phyloP scores from a whole-genome alignment of 2,329 filamentous ascomycete genomes.

The Colletotrichum sp. region DNA sequence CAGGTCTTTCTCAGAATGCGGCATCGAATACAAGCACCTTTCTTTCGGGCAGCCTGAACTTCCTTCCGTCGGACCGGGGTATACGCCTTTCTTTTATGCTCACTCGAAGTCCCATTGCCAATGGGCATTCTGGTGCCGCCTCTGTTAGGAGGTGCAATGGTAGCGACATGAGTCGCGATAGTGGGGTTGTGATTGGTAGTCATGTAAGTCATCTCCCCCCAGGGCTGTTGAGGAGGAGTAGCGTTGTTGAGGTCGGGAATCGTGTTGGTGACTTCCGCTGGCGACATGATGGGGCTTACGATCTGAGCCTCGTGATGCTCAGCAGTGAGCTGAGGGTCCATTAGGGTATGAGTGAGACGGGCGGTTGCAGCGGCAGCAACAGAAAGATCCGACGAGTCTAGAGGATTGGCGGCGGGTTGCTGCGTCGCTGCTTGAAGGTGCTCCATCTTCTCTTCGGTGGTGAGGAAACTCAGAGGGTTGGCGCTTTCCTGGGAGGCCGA shows the following conservation, averaged over 20 bases:
- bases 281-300: conserved; percentile 2
- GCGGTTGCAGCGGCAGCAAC: conserved; percentile 63
- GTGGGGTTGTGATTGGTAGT: conserved; percentile 31
- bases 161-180: conserved; percentile 5
- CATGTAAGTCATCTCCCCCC: conserved; percentile 60
- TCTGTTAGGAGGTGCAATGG: conserved; percentile 28
- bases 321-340: conserved; percentile 53
- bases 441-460: conserved; percentile 46
- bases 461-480: conserved; percentile 36
- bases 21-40: conserved; percentile 70
- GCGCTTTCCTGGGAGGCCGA: conserved; percentile 18
- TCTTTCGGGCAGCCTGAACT: conserved; percentile 68
- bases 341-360: conserved; percentile 57
- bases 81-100: conserved; percentile 25
- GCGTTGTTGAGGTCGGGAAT: background rate
- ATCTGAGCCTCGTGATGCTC: conserved; percentile 10
- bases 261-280: conserved; percentile 3
- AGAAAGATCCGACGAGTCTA: conserved; percentile 55
- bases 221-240: conserved; percentile 44
- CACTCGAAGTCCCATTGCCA: conserved; percentile 21
- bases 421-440: conserved; percentile 52
- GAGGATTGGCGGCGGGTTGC: conserved; percentile 34
- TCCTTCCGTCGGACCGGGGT: conserved; percentile 64
- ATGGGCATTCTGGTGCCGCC: conserved; percentile 58
- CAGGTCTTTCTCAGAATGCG: conserved; percentile 71